Base-by-base conservation (phyloP, 352 stramenopile species). In the Globisporangium iwayamae region DNA sequence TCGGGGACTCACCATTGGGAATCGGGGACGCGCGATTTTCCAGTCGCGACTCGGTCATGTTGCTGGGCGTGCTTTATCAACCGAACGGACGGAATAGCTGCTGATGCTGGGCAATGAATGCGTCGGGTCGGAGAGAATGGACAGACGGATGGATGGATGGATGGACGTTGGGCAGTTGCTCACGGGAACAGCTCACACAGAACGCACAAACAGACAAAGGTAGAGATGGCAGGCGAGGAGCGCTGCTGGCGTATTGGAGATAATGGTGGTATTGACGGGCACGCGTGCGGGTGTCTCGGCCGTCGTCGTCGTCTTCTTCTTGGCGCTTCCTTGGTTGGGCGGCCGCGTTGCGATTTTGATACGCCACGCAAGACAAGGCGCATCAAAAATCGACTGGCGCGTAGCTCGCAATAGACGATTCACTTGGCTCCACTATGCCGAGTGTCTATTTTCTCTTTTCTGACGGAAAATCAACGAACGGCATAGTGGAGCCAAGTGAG, bases 21-120 rank as follows among this genome's bases (percentile, higher is more conserved):
- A 65, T 59, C 36, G 60, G 50, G 25, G n/a, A 39, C 10, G 53
- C 62, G 53, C 53, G 63, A 68, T 64, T 69, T 53, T 69, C 63
- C 47, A 61, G 51, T 61, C 63, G 56, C 56, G 63, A 53, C 45
- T 69, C 63, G 48, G 63, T 69, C 63, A 69, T 69, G 14, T 46
- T 66, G 61, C 7, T 39, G 8, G 25, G 9, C 30, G 14, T 20
- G 25, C 25, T 52, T n/a, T 45, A 57, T 61, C 45, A 56, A 63
- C 58, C 30, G n/a, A 54, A 41, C 25, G 20, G 56, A 47, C 61
- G 53, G 38, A 66, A 66, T 66, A 60, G 61, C 53, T 61, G 51
- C 53, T 61, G 32, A 8, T 36, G 59, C 32, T 58, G 30, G 43
- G 16, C 14, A 20, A 20, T 48, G 16, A n/a, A 48, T 22, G 18